phyloP scores from a whole-genome alignment of 2,329 filamentous ascomycete genomes.

The Fusarium vanettenii region DNA sequence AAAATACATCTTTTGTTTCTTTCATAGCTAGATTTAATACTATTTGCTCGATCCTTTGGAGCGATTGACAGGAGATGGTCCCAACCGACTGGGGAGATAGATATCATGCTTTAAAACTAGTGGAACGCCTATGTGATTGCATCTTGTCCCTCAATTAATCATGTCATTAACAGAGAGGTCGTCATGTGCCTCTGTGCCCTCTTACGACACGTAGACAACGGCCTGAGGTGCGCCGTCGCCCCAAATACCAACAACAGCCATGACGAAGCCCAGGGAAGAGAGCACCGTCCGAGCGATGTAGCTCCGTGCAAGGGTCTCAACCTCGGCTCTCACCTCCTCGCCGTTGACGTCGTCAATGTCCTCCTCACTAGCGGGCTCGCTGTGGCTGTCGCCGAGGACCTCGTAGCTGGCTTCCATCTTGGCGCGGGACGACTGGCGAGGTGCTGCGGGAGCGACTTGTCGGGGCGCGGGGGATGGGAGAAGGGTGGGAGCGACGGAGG shows the following conservation, averaged over 20 bases:
- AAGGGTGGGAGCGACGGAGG: slow-evolving; percentile 65
- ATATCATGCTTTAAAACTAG: slow-evolving; percentile 16
- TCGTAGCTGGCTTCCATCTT: slow-evolving; percentile 80
- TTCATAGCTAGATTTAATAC: neutral
- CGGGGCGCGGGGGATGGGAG: slow-evolving; percentile 52
- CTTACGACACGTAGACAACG: slow-evolving; percentile 49
- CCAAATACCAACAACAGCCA: slow-evolving; percentile 75
- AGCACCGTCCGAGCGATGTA: slow-evolving; percentile 66
- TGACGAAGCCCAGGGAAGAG: slow-evolving; percentile 67
- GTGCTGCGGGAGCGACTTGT: slow-evolving; percentile 44
- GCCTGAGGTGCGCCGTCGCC: slow-evolving; percentile 64
- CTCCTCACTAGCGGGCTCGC: slow-evolving; percentile 62
- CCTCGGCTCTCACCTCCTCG: slow-evolving; percentile 69
- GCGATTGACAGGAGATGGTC: slow-evolving; percentile 35
- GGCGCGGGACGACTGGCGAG: slow-evolving; percentile 48
- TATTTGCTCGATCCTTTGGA: slow-evolving; percentile 9
- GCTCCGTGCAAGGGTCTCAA: slow-evolving; percentile 66
- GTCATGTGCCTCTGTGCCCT: neutral
- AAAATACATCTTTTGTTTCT: neutral
- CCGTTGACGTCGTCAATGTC: slow-evolving; percentile 68
- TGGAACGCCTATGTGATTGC: slow-evolving; percentile 31
- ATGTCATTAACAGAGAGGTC: slow-evolving; percentile 16
- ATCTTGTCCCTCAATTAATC: slow-evolving; percentile 27
- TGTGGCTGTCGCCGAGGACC: slow-evolving; percentile 68
- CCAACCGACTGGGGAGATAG: slow-evolving; percentile 6